phyloP scores from a whole-genome alignment of 2,329 filamentous ascomycete species.

The Ophiostoma pallidulum region DNA sequence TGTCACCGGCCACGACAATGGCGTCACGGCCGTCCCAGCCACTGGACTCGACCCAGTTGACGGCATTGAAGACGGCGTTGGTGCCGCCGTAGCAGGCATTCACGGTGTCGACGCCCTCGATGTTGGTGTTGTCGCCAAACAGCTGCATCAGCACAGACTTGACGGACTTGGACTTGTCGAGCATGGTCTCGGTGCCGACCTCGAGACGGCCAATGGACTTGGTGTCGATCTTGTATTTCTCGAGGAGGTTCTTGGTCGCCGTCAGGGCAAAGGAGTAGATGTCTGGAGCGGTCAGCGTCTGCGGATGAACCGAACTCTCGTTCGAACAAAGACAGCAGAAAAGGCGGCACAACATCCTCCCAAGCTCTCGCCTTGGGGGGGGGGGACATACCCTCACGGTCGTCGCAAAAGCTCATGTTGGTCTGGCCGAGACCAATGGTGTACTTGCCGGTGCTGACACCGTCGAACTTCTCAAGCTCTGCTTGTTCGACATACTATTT shows the following conservation, averaged over 20 bases:
- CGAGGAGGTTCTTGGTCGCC: slow-evolving; percentile 64
- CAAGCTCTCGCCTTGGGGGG: too few relatives aligned
- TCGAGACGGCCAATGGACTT: slow-evolving; percentile 71
- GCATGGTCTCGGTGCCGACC: slow-evolving; percentile 75
- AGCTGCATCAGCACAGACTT: slow-evolving; percentile 84
- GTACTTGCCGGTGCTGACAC: slow-evolving; percentile 73
- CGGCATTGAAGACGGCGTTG: slow-evolving; percentile 71
- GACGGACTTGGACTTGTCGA: slow-evolving; percentile 87
- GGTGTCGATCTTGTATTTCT: slow-evolving; percentile 74
- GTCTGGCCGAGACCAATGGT: slow-evolving; percentile 86
- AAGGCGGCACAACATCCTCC: background rate
- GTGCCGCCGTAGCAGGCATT: slow-evolving; percentile 84
- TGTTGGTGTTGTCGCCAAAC: slow-evolving; percentile 72
- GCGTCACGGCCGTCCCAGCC: slow-evolving; percentile 77
- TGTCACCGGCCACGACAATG: slow-evolving; percentile 72
- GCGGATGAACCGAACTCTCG: too few relatives aligned
- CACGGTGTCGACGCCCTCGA: slow-evolving; percentile 74
- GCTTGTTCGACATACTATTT: slow-evolving; percentile 70
- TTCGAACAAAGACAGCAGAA: too few relatives aligned
- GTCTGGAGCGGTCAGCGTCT: slow-evolving; percentile 39
- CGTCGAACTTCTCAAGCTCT: slow-evolving; percentile 80
- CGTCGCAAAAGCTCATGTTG: slow-evolving; percentile 88
- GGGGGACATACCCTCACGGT: slow-evolving; percentile 61
- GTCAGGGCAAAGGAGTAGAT: slow-evolving; percentile 83
- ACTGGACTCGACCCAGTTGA: slow-evolving; percentile 83